Conservation (phyloP, 2,329 filamentous ascomycete species). For the Sclerotinia nivalis region DNA sequence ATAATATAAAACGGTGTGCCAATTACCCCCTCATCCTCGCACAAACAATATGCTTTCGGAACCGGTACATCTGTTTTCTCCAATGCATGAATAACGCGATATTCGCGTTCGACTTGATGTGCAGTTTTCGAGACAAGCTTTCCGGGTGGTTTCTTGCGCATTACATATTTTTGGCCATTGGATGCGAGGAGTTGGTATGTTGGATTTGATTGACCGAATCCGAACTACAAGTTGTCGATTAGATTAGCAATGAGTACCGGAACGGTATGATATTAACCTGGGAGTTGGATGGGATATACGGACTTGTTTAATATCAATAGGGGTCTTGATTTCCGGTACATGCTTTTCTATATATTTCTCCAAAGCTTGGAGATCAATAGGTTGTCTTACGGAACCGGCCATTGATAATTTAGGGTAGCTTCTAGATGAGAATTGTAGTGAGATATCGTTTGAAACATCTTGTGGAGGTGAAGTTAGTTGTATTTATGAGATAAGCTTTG, state of each 20-base stretch:
- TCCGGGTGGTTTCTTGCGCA: slow-evolving; percentile 98
- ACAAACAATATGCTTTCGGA: slow-evolving; percentile 79
- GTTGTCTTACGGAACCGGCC: slow-evolving; percentile 88
- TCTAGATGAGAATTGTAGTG: not conserved
- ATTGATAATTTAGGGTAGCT: slow-evolving; percentile 47
- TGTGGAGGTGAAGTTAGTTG: slow-evolving; percentile 6
- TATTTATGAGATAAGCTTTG: slow-evolving; percentile 2
- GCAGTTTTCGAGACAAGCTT: slow-evolving; percentile 89
- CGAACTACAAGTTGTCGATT: slow-evolving; percentile 63
- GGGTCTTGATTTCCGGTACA: slow-evolving; percentile 81
- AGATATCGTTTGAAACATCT: not conserved
- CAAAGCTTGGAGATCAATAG: slow-evolving; percentile 78
- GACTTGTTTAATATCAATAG: slow-evolving; percentile 87
- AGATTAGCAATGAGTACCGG: slow-evolving; percentile 7
- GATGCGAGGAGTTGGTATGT: slow-evolving; percentile 86
- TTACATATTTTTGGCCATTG: slow-evolving; percentile 72
- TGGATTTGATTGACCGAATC: slow-evolving; percentile 95
- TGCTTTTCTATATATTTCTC: slow-evolving; percentile 74
- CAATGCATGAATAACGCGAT: slow-evolving; percentile 84
- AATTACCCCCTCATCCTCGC: slow-evolving; percentile 76
- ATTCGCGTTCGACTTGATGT: slow-evolving; percentile 95
- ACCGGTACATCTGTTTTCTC: slow-evolving; percentile 80
- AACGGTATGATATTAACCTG: not conserved
- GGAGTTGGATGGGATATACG: not conserved
- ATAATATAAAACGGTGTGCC: slow-evolving; percentile 97